phyloP scores from a whole-genome alignment of 2,329 filamentous ascomycete genomes.

The Calonectria hongkongensis region DNA sequence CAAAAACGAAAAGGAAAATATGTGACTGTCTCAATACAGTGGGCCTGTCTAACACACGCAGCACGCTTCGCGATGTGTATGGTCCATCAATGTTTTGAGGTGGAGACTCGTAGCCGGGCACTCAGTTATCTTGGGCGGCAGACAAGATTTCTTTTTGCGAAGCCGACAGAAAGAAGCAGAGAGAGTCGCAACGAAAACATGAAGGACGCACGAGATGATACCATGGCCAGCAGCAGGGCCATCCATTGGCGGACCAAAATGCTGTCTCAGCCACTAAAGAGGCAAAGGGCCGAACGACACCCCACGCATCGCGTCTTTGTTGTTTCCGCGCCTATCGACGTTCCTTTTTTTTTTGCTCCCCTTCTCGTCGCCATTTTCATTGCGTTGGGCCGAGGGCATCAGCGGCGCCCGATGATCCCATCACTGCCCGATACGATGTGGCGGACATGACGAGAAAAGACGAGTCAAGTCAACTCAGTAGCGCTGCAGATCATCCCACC shows the following conservation, averaged over 20 bases:
- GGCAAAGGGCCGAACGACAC: constrained; percentile 20
- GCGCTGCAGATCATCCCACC: constrained; percentile 21
- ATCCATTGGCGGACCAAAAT: not conserved
- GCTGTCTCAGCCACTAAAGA: constrained; percentile 10
- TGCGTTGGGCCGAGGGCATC: not conserved
- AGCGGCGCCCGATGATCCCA: not conserved
- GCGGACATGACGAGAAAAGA: not conserved
- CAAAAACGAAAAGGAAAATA: constrained; percentile 19
- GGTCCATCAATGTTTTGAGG: not conserved
- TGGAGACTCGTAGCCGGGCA: not conserved
- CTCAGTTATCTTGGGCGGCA: constrained; percentile 2
- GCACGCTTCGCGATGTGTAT: not conserved
- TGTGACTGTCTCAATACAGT: constrained; percentile 10
- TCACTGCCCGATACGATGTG: constrained; percentile 11
- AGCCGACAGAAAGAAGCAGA: not conserved
- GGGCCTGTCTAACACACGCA: constrained; percentile 4
- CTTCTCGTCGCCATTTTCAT: not conserved
- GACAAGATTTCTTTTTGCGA: constrained; percentile 1
- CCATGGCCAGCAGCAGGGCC: not conserved
- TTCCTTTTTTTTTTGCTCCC: not conserved
- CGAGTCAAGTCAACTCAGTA: not conserved
- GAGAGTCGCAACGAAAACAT: constrained; percentile 11
- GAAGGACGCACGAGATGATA: constrained; percentile 12
- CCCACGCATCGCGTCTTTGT: not conserved
- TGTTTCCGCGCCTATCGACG: not conserved